Base-by-base conservation (phyloP, 495 filamentous ascomycete genomes). In the Aspergillus haitiensis region DNA sequence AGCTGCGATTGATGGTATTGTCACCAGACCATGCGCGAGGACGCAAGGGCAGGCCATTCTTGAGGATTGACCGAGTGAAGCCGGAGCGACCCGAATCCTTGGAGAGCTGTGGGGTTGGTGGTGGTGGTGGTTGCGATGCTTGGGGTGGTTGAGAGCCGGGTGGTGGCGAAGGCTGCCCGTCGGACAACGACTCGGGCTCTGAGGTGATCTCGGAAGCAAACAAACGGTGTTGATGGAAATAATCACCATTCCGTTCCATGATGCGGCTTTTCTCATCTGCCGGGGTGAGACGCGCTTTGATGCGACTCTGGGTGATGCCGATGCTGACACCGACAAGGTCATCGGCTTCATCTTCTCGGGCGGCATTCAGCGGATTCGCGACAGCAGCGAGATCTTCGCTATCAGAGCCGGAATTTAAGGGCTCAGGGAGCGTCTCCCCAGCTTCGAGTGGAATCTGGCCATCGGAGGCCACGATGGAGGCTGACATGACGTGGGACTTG, bases 281-380 rank as follows among this genome's bases (percentile, higher is more conserved):
- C 2, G 91, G 86, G 0, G 88, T 93, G 46, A 78, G 79, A 12
- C 88, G 82, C 16, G 86, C 84, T 34, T 86, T 86, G 58, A 96
- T 78, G 44, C 87, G 81, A 50, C 84, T 89, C 42, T 93, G 92
- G 13, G 79, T 74, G 13, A 81, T 82, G 64, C 89, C 84, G 56
- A 96, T 88, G 60, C 90, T 88, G 52, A 92, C 82, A 21, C 90
- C 90, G 59, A 96, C 81, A 56, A 93, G 84, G 58, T 86, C 84
- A 61, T 87, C 83, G 55, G 73, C 75, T 52, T 70, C 74, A 60
- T 79, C 75, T 52, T 77, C 70, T 40, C 72, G 64, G 18, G 65
- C 67, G 10, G 66, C 64, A 39, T 70, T 61, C 46, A 61, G 53
- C 8, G 50, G 39, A 5, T 58, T 54, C 2, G 63, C 51, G 27